Base-by-base conservation (phyloP, 2,329 filamentous ascomycete genomes). In the Raffaelea arxii region DNA sequence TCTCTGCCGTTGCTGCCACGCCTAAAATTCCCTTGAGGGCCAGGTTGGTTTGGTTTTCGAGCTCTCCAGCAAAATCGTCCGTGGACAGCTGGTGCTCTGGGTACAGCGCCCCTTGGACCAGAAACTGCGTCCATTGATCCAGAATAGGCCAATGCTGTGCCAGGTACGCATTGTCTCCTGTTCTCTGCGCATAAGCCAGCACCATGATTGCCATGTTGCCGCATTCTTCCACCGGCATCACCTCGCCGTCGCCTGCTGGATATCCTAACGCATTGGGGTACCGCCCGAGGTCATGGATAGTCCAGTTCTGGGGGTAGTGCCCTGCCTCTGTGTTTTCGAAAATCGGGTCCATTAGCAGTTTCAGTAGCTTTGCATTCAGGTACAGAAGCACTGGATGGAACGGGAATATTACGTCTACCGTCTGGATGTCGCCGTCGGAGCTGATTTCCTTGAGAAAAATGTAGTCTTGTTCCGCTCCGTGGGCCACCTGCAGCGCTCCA, bases 391-490 rank as follows among this genome's bases (percentile, higher is more conserved):
- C 89, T 0, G 86, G 85, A 61, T 87, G 88, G 0, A 84, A 75
- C 0, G 86, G 86, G 66, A 87, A 91, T 53, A 92, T 88, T 38
- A 92, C 84, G 65, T 90, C 86, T 18, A 94, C 86, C 0, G 88
- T 94, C 60, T 94, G 86, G 53, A 82, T 81, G 56, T 94, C 91
- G 35, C 88, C 87, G 59, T 94, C 83, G 4, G 85, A 91, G 51
- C 84, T 88, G 57, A 94, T 94, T 61, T 94, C 88, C 61, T 95
- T 94, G 46, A 94, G 65, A 66, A 94, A 94, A 14, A 94, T 65
- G 45, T 90, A 75, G 1, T 84, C 82, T 47, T 84, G 74, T 1
- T 81, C 69, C 4, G 77, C 67, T 14, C 84, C 85, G 46, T 85
- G 78, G 9, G 82, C 77, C 58, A 89, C 85, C 52, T 82, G 81